Conservation (phyloP, 305 asterid species). For the Solanum hybrid region DNA sequence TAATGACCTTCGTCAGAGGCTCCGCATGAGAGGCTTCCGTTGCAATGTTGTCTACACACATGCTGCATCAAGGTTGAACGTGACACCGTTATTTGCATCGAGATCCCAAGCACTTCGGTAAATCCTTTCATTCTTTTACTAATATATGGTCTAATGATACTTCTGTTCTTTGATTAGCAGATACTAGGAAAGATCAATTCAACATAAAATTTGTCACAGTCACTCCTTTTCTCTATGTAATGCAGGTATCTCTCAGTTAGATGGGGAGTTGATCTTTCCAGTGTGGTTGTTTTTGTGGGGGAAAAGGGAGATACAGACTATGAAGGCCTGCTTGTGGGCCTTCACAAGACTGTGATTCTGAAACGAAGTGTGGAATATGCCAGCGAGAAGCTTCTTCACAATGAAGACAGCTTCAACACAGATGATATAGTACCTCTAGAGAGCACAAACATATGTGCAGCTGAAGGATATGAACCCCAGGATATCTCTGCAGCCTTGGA, state of each 20-base stretch:
- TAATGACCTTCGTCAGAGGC: conserved; percentile 43
- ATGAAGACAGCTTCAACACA: conserved; percentile 31
- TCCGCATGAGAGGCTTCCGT: conserved; percentile 64
- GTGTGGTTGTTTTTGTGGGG: conserved; percentile 47
- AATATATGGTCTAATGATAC: not conserved
- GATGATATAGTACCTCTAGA: conserved; percentile 25
- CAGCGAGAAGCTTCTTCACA: conserved; percentile 32
- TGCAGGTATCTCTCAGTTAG: conserved; percentile 53
- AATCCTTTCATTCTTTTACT: not conserved
- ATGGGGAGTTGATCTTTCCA: conserved; percentile 49
- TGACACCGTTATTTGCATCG: conserved; percentile 49
- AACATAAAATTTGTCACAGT: not conserved
- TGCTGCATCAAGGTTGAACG: conserved; percentile 43
- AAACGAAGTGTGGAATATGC: conserved; percentile 35
- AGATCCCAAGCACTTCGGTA: conserved; percentile 59
- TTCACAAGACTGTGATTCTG: conserved; percentile 52
- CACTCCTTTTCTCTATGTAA: not conserved
- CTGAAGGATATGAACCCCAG: conserved; percentile 40
- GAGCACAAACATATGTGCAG: conserved; percentile 25
- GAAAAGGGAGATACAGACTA: conserved; percentile 63
- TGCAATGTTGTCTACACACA: conserved; percentile 46
- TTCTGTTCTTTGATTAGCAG: not conserved
- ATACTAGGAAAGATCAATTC: not conserved
- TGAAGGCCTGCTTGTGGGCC: conserved; percentile 49
- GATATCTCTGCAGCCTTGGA: conserved; percentile 46